A percentile compares a stretch with the other conserved stretches of the same genome.
phyloP scores from a whole-genome alignment of 2,329 filamentous ascomycete genomes.

The Endocalyx cinctus region DNA sequence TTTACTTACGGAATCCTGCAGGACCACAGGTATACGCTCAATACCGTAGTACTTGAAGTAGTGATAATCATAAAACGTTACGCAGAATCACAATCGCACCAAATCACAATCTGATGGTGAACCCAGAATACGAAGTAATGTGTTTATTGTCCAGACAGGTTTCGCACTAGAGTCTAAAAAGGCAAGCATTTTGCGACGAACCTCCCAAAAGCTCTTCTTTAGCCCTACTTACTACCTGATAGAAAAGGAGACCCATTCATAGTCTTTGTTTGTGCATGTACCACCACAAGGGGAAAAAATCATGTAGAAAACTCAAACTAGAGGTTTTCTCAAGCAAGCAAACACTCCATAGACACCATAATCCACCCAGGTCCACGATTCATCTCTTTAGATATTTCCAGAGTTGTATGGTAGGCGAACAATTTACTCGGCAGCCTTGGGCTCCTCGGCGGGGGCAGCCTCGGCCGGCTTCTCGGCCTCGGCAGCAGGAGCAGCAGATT shows the following conservation, averaged over 20 bases:
- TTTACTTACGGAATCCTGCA: no score
- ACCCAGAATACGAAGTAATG: slow-evolving; percentile 33
- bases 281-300: slow-evolving; percentile 48
- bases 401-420: slow-evolving; percentile 30
- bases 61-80: no score
- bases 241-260: slow-evolving; percentile 28
- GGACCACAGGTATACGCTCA: no score
- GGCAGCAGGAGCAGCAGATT: slow-evolving; percentile 48
- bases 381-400: slow-evolving; percentile 37
- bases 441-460: slow-evolving; percentile 56
- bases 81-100: no score
- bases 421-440: slow-evolving; percentile 62
- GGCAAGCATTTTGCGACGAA: slow-evolving; percentile 42
- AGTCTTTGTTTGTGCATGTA: slow-evolving; percentile 38
- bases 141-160: slow-evolving; percentile 54
- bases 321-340: slow-evolving; percentile 52
- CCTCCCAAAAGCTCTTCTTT: slow-evolving; percentile 45
- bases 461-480: slow-evolving; percentile 54
- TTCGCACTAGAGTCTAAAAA: slow-evolving; percentile 51
- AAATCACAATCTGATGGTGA: no score
- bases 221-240: slow-evolving; percentile 25
- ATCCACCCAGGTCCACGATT: slow-evolving; percentile 44
- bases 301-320: slow-evolving; percentile 40
- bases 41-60: no score
- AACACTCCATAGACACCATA: slow-evolving; percentile 60